These are phyloP conservation scores for Claviceps maximensis DNA, from an alignment of 2,329 filamentous ascomycete genomes.

Conservation along the genomic window DNA sequence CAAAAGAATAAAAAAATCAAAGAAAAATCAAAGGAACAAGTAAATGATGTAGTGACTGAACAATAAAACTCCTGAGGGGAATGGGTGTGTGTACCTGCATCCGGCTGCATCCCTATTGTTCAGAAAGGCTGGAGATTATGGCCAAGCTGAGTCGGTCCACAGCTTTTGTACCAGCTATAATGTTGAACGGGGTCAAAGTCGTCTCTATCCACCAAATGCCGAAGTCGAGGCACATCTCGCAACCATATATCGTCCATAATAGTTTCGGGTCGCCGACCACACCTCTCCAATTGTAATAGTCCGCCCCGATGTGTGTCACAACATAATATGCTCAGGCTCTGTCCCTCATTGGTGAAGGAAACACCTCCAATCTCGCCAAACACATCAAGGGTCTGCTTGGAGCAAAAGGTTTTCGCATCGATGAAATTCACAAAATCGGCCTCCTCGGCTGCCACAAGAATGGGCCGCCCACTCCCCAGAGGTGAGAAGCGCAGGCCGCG, in stretches of 20 bases:
- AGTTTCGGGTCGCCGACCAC: slow-evolving; percentile 18
- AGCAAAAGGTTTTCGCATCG: slow-evolving; percentile 48
- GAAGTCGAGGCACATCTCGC: background rate
- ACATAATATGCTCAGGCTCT: slow-evolving; percentile 55
- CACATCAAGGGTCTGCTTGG: slow-evolving; percentile 58
- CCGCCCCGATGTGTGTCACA: slow-evolving; percentile 54
- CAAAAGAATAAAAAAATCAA: background rate
- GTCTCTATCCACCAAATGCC: slow-evolving; percentile 2
- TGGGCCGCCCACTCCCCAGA: slow-evolving; percentile 49
- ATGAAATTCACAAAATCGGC: slow-evolving; percentile 62
- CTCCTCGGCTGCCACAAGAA: slow-evolving; percentile 62
- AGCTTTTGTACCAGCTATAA: slow-evolving; percentile 2
- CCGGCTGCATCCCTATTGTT: background rate
- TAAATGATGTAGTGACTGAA: background rate
- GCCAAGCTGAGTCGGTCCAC: slow-evolving; percentile 4
- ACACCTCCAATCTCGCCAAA: slow-evolving; percentile 65
- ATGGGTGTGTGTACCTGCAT: background rate
- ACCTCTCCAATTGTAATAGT: slow-evolving; percentile 46
- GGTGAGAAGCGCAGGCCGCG: slow-evolving; percentile 62
- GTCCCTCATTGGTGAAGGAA: slow-evolving; percentile 52
- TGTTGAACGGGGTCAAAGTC: background rate
- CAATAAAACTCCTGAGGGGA: too few relatives aligned
- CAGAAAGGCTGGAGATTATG: slow-evolving; percentile 14
- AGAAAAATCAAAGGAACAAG: background rate
- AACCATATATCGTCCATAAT: slow-evolving; percentile 11